Conservation (phyloP, 108 stramenopile species). For the Fragilaria crotonensis region DNA sequence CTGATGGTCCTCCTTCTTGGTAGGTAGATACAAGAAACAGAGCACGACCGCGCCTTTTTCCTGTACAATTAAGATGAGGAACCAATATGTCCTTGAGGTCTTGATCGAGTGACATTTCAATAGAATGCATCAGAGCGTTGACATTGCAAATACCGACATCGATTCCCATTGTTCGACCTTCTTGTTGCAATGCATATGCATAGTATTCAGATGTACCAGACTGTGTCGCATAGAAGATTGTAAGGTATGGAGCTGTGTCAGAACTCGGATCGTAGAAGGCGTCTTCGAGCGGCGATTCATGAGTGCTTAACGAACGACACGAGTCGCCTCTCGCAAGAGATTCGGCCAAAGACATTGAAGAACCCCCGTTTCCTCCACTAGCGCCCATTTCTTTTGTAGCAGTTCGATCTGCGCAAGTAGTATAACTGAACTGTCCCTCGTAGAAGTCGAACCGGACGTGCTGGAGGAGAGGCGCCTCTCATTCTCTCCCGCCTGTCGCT, state of each 20-base stretch:
- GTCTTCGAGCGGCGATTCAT: not conserved
- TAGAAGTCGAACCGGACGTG: not conserved
- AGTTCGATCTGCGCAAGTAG: not conserved
- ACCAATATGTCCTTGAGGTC: not conserved
- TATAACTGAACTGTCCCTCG: not conserved
- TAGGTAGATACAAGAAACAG: not conserved
- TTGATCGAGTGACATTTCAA: not conserved
- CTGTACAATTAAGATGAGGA: not conserved
- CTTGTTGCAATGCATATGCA: not conserved
- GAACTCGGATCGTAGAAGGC: not conserved
- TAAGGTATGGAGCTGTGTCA: not conserved
- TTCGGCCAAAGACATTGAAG: no score
- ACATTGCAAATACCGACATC: not conserved
- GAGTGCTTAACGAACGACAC: not conserved
- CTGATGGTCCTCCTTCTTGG: not conserved
- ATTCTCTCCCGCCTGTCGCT: not conserved
- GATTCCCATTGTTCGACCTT: not conserved
- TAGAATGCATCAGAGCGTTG: not conserved
- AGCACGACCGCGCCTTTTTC: not conserved
- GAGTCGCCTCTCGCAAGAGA: not conserved
- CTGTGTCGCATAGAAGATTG: not conserved
- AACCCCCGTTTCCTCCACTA: not conserved
- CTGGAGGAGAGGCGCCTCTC: not conserved
- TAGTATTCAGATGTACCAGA: not conserved
- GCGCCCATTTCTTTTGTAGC: not conserved